Conservation (phyloP, 768 basidiomycete genomes). For the Piloderma croceum region DNA sequence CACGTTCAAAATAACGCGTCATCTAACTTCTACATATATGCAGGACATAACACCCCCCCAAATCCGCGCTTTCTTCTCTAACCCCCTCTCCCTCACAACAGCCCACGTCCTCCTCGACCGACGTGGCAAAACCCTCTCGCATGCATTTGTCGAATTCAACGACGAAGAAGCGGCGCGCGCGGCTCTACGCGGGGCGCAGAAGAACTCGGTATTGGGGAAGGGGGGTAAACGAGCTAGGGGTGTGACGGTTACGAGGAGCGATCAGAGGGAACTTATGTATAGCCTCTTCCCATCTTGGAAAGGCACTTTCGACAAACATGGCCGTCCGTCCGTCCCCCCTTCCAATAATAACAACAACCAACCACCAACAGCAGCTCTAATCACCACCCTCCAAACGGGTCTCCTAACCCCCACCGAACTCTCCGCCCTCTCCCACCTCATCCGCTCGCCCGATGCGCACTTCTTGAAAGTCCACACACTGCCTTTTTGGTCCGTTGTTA, state of each 20-base stretch:
- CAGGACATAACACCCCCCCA: conserved; percentile 82
- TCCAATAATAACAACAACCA: conserved; percentile 63
- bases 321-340: too few species aligned
- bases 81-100: conserved; percentile 51
- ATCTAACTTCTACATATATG: conserved; percentile 3
- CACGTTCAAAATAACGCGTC: background rate
- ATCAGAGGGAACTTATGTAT: conserved; percentile 79
- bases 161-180: conserved; percentile 57
- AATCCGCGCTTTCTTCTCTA: conserved; percentile 63
- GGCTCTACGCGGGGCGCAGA: conserved; percentile 50
- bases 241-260: conserved; percentile 76
- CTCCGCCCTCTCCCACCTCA: conserved; percentile 58
- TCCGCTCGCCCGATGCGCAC: conserved; percentile 77
- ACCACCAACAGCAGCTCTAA: conserved; percentile 51
- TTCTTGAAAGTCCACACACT: conserved; percentile 82
- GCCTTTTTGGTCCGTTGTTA: conserved; percentile 75
- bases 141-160: conserved; percentile 75
- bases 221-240: conserved; percentile 77
- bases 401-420: conserved; percentile 66
- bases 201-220: conserved; percentile 57
- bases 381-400: conserved; percentile 56
- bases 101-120: conserved; percentile 77
- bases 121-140: conserved; percentile 79
- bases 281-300: conserved; percentile 80
- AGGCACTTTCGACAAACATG: conserved; percentile 67